phyloP scores from a whole-genome alignment of 176 grass and related monocot genomes.

The Oryza coarctata region DNA sequence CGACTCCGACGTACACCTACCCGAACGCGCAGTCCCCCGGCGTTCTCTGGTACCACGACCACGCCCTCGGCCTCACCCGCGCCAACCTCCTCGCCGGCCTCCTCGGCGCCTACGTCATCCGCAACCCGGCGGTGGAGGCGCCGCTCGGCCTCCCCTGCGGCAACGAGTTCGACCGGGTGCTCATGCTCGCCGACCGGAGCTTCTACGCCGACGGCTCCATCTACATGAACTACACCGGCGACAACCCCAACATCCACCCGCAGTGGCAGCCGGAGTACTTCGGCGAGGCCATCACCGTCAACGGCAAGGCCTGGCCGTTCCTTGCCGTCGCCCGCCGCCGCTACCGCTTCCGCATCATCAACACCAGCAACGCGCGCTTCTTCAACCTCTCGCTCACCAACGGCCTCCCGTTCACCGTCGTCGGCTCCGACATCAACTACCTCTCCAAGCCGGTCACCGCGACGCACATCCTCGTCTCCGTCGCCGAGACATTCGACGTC shows the following conservation, averaged over 20 bases:
- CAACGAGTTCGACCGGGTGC: constrained; percentile 47
- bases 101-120: constrained; percentile 64
- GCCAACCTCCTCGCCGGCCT: constrained; percentile 80
- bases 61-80: constrained; percentile 64
- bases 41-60: constrained; percentile 75
- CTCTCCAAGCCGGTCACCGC: constrained; percentile 22
- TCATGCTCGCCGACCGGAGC: constrained; percentile 68
- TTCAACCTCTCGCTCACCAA: constrained; percentile 59
- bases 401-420: constrained; percentile 43
- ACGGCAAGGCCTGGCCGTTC: constrained; percentile 80
- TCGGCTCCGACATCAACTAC: constrained; percentile 73
- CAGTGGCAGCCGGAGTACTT: constrained; percentile 83
- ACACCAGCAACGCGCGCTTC: constrained; percentile 69
- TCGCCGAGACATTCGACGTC: constrained; percentile 59
- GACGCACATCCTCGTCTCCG: constrained; percentile 36
- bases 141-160: constrained; percentile 53
- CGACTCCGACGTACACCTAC: constrained; percentile 47
- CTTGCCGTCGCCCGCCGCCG: constrained; percentile 50
- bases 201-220: constrained; percentile 58
- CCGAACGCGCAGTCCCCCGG: constrained; percentile 66
- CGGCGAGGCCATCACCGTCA: constrained; percentile 56
- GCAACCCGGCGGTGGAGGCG: constrained; percentile 23
- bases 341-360: constrained; percentile 63
- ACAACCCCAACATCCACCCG: constrained; percentile 38
- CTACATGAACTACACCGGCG: constrained; percentile 61